These are phyloP conservation scores for Casuarina glauca DNA, from an alignment of 306 rosid genomes.

Conservation along the genomic window DNA sequence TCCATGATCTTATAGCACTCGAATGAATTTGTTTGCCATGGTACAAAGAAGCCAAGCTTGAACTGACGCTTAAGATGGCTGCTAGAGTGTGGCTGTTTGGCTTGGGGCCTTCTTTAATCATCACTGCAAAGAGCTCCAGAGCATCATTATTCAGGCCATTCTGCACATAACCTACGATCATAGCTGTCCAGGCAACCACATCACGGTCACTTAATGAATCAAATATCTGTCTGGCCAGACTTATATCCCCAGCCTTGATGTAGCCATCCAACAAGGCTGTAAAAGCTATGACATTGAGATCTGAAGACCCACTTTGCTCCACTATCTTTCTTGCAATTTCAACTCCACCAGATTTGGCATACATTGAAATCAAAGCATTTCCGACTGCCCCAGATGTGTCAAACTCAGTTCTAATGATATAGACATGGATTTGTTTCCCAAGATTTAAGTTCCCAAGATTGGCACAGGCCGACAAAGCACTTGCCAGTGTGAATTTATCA, in stretches of 20 bases:
- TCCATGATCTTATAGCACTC: constrained; percentile 58
- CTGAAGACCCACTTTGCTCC: constrained; percentile 42
- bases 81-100: constrained; percentile 82
- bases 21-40: constrained; percentile 88
- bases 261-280: constrained; percentile 85
- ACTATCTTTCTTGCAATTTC: constrained; percentile 57
- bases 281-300: constrained; percentile 68
- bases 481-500: constrained; percentile 73
- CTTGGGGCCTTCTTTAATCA: constrained; percentile 67
- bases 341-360: constrained; percentile 70
- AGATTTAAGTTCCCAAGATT: constrained; percentile 62
- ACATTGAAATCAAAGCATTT: constrained; percentile 78
- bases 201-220: constrained; percentile 58
- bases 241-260: constrained; percentile 69
- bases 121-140: constrained; percentile 61
- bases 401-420: constrained; percentile 46
- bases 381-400: constrained; percentile 47
- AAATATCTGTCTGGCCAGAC: constrained; percentile 79
- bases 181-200: constrained; percentile 87
- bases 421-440: constrained; percentile 77
- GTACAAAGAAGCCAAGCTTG: constrained; percentile 68
- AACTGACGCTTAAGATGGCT: constrained; percentile 64
- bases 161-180: constrained; percentile 81
- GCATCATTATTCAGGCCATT: constrained; percentile 69
- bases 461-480: constrained; percentile 79